A percentile compares a stretch with the other conserved stretches of the same genome.
Conservation (phyloP, 768 basidiomycete species). For the Trametes meyenii region DNA sequence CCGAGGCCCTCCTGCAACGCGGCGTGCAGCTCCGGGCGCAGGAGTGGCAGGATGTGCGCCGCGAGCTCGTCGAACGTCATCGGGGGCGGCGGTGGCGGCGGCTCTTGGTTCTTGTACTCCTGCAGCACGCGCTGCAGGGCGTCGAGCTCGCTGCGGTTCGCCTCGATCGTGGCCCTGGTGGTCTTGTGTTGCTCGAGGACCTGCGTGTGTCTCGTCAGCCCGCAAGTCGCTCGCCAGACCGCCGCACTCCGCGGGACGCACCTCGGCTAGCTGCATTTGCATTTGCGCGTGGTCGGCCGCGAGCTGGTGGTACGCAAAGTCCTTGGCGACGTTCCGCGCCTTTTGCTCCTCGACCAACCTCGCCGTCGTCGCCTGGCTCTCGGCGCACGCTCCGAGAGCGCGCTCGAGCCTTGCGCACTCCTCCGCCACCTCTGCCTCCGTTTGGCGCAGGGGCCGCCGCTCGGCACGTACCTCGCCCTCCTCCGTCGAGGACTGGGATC, state of each 20-base stretch:
- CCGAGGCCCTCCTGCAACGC: not conserved
- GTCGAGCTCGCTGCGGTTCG: not conserved
- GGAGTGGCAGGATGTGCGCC: not conserved
- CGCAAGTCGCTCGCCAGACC: too few species aligned
- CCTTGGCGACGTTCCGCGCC: not conserved
- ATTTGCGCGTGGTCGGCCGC: slow-evolving; percentile 9
- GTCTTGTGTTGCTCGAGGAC: not conserved
- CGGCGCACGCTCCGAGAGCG: not conserved
- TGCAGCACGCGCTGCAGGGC: not conserved
- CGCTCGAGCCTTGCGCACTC: slow-evolving; percentile 3
- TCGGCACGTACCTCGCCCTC: slow-evolving; percentile 6
- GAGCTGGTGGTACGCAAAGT: slow-evolving; percentile 13
- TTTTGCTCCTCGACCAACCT: slow-evolving; percentile 10
- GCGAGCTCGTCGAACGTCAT: slow-evolving; percentile 11
- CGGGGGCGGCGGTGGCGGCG: slow-evolving; percentile 5
- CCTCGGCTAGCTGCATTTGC: not conserved
- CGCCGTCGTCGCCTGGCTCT: not conserved
- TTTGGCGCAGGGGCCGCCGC: slow-evolving; percentile 3
- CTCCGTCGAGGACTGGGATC: not conserved
- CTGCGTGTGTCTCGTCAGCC: not conserved
- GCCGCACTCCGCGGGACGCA: not conserved
- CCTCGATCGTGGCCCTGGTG: not conserved
- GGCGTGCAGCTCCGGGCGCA: slow-evolving; percentile 9
- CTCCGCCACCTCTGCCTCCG: slow-evolving; percentile 11
- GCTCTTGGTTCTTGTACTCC: slow-evolving; percentile 1